Evolutionary conservation across 192 early-diverging fungal genomes (phyloP).

Genomic region (Phlyctochytrium arcticum): DNA sequence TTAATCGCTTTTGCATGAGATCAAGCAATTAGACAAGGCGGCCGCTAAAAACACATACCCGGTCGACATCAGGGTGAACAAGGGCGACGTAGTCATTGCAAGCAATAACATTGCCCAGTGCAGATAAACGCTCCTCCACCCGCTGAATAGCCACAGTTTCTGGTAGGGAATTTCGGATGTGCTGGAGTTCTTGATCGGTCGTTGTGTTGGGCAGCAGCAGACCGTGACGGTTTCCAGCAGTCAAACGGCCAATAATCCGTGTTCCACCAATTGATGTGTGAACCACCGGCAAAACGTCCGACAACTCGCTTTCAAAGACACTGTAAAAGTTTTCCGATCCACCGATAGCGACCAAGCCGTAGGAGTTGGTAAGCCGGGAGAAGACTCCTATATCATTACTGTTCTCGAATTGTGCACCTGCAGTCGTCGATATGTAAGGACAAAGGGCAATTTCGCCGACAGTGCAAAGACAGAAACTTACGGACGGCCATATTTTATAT

Average conservation of each 20-base stretch:
- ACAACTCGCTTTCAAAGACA: conserved; percentile 92
- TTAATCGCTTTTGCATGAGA: conserved; percentile 1
- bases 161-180: conserved; percentile 92
- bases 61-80: conserved; percentile 96
- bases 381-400: conserved; percentile 99
- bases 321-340: conserved; percentile 99
- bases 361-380: conserved; percentile 94
- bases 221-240: conserved; percentile 90
- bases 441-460: neutral
- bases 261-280: conserved; percentile 97
- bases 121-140: conserved; percentile 95
- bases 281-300: conserved; percentile 92
- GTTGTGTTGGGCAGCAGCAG: conserved; percentile 92
- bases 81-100: conserved; percentile 99
- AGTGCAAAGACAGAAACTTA: neutral
- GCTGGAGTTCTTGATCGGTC: conserved; percentile 94
- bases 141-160: conserved; percentile 91
- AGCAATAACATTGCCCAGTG: conserved; percentile 97
- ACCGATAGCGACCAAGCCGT: conserved; percentile 94
- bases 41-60: conserved; percentile 32
- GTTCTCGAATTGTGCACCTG: conserved; percentile 80
- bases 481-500: conserved; percentile 8
- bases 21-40: neutral
- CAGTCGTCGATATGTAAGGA: neutral
- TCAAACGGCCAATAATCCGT: conserved; percentile 92